phyloP scores from a whole-genome alignment of 2,329 filamentous ascomycete species.

The Byssoonygena ceratinophila region DNA sequence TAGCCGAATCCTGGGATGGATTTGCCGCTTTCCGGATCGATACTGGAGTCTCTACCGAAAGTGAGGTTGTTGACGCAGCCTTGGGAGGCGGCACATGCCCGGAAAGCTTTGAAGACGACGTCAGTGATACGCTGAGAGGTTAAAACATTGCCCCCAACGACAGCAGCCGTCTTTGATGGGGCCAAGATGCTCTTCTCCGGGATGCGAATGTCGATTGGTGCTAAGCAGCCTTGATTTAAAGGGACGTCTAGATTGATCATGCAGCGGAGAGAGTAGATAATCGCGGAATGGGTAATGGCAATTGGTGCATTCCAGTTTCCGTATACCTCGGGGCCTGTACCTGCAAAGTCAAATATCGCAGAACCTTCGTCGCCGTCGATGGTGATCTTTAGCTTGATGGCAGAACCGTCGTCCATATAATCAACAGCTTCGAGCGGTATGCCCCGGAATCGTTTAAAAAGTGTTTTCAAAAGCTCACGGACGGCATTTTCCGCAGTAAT shows the following conservation, averaged over 20 bases:
- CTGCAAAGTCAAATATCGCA: slow-evolving; percentile 66
- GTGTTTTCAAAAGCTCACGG: slow-evolving; percentile 58
- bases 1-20: slow-evolving; percentile 69
- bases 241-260: slow-evolving; percentile 74
- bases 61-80: slow-evolving; percentile 79
- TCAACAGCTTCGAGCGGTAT: slow-evolving; percentile 60
- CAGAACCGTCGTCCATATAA: slow-evolving; percentile 78
- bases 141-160: slow-evolving; percentile 73
- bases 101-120: slow-evolving; percentile 69
- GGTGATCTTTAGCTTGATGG: slow-evolving; percentile 62
- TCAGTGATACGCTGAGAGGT: slow-evolving; percentile 73
- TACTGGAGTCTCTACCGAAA: slow-evolving; percentile 58
- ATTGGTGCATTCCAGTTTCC: slow-evolving; percentile 71
- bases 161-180: slow-evolving; percentile 64
- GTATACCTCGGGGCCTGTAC: slow-evolving; percentile 70
- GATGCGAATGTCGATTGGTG: slow-evolving; percentile 63
- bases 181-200: slow-evolving; percentile 62
- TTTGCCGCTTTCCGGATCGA: slow-evolving; percentile 49
- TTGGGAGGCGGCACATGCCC: slow-evolving; percentile 66
- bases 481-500: slow-evolving; percentile 69
- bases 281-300: slow-evolving; percentile 71
- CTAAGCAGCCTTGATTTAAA: slow-evolving; percentile 74
- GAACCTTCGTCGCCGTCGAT: slow-evolving; percentile 65
- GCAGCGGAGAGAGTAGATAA: slow-evolving; percentile 75
- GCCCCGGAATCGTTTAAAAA: slow-evolving; percentile 57